Evolutionary conservation across 2,329 filamentous ascomycete species (phyloP).

Genomic region (Orbilia blumenaviensis): DNA sequence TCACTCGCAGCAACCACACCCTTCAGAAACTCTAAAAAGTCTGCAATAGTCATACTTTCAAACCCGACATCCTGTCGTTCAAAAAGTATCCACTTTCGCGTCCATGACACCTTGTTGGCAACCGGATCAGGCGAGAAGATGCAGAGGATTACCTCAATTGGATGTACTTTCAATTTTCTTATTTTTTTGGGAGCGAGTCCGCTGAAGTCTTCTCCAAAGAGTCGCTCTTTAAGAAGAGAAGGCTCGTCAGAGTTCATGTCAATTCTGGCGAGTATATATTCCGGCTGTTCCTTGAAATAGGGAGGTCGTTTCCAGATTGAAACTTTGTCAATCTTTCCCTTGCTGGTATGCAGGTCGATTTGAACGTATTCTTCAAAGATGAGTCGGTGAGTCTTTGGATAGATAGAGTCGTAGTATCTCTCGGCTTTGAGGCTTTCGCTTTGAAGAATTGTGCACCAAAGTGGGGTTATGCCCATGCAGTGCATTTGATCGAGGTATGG

Average conservation of each 20-base stretch:
- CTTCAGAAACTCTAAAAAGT: neutral
- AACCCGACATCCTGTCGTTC: neutral
- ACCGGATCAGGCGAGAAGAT: neutral
- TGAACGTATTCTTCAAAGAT: neutral
- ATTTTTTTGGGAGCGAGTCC: neutral
- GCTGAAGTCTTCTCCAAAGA: neutral
- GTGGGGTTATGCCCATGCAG: neutral
- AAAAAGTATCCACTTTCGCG: neutral
- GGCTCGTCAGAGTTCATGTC: neutral
- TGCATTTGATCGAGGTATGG: neutral
- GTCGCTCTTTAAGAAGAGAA: neutral
- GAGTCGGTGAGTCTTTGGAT: neutral
- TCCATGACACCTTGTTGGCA: neutral
- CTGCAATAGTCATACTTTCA: neutral
- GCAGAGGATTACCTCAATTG: neutral
- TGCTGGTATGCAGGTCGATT: neutral
- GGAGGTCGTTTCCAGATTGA: neutral
- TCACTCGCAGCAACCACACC: neutral
- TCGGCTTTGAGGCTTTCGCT: neutral
- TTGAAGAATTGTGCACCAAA: neutral
- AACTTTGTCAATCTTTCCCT: neutral
- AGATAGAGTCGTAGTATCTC: neutral
- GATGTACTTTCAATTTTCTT: neutral
- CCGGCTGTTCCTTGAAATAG: neutral
- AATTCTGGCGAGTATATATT: neutral